Base-by-base conservation (phyloP, 2,329 filamentous ascomycete species). In the Penicillium sclerotigenum region DNA sequence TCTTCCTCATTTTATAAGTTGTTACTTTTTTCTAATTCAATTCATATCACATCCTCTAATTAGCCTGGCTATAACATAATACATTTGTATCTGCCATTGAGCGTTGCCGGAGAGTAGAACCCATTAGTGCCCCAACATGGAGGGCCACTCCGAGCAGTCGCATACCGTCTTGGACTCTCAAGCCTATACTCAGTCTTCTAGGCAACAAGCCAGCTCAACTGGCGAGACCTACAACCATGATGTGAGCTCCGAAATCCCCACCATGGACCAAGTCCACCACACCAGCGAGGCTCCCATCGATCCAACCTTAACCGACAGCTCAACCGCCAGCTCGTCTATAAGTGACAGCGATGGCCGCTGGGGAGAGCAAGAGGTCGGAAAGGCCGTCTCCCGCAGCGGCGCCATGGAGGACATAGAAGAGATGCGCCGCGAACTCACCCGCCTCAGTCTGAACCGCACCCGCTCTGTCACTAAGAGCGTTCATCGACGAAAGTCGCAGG, bases 361-460 rank as follows among this genome's bases (percentile, higher is more conserved):
- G 85, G 85, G 85, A 14, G 85, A 88, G 68, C 73, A 77, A 43
- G 82, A 85, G 66, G 76, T 79, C 28, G 83, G 83, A 5, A 79
- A 80, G 24, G 77, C 80, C 10, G 77, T 81, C 61, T 80, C 79
- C 64, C 77, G 80, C 37, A 72, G 73, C 10, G 73, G 75, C 43
- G 84, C 85, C 11, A 82, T 84, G 78, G 77, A 83, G 57, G 84
- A 87, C 20, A 84, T 80, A 54, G 80, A 85, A 61, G 78, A 80
- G 40, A 78, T 87, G 68, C 75, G 80, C 36, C 74, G 75, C 47
- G 79, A 86, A 59, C 73, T 87, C 57, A 81, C 80, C 5, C 74
- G 76, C 9, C 67, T 86, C 22, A 84, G 80, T 40, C 73, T 78
- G 55, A 69, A 75, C 22, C 66, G 68, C 43, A 73, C 73, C 29